A percentile compares a stretch with the other conserved stretches of the same genome.
Conservation (phyloP, 371 early-diverging fungal species). For the Mortierella sp. region DNA sequence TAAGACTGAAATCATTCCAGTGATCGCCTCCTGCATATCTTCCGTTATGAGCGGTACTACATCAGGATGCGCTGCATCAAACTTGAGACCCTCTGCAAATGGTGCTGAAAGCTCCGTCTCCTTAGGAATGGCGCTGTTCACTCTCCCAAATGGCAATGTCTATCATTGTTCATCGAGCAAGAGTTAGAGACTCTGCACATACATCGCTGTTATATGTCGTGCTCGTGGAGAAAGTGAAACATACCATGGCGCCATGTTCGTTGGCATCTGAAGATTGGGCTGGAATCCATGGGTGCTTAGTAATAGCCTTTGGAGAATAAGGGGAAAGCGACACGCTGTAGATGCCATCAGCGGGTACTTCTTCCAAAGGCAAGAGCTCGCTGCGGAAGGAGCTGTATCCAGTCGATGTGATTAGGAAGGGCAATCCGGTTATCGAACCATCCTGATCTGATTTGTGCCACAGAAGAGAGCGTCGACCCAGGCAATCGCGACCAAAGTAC, state of each 20-base stretch:
- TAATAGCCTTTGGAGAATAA: conserved; percentile 14
- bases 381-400: conserved; percentile 43
- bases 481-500: conserved; percentile 88
- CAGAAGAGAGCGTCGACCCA: conserved; percentile 89
- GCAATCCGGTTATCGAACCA: background rate
- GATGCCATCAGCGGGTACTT: conserved; percentile 82
- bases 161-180: conserved; percentile 10
- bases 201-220: background rate
- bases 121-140: conserved; percentile 63
- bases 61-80: conserved; percentile 45
- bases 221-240: background rate
- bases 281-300: conserved; percentile 58
- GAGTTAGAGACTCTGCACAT: background rate
- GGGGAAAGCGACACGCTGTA: conserved; percentile 67
- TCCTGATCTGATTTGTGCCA: conserved; percentile 61
- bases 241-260: conserved; percentile 23
- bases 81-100: conserved; percentile 33
- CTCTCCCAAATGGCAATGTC: conserved; percentile 66
- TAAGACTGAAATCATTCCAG: conserved; percentile 58
- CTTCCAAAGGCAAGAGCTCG: conserved; percentile 65
- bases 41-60: conserved; percentile 53
- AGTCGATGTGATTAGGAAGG: conserved; percentile 72
- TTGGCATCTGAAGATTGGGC: background rate
- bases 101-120: conserved; percentile 43
- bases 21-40: conserved; percentile 57